These are phyloP conservation scores for Poa annua DNA, from an alignment of 176 grass and related monocot species.

Conservation along the genomic window DNA sequence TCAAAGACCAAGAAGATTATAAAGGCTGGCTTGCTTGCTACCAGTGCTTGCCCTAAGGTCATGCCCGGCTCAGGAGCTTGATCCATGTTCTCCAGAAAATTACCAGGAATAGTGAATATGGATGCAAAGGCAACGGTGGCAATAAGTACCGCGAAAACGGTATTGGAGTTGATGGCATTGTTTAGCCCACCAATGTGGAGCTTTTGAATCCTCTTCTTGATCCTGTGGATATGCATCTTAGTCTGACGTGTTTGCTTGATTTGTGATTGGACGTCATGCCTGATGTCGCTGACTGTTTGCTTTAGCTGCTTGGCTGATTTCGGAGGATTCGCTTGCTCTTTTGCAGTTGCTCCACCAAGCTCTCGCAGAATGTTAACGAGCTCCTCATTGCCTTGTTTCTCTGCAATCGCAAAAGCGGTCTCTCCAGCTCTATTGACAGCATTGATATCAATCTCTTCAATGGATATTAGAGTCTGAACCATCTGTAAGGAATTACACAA, in stretches of 20 bases:
- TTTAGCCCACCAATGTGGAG: conserved; percentile 93
- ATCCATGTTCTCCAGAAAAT: conserved; percentile 40
- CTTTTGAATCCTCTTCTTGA: conserved; percentile 82
- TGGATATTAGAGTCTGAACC: conserved; percentile 67
- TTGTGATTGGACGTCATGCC: conserved; percentile 83
- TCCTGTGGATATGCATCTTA: conserved; percentile 82
- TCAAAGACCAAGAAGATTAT: conserved; percentile 90
- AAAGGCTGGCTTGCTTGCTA: conserved; percentile 72
- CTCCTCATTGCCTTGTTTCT: conserved; percentile 75
- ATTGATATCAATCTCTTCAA: conserved; percentile 78
- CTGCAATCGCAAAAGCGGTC: conserved; percentile 83
- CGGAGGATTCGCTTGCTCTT: conserved; percentile 71
- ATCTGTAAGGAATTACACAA: conserved; percentile 59
- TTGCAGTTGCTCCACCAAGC: conserved; percentile 60
- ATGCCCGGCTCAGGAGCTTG: background rate
- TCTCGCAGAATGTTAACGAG: conserved; percentile 66
- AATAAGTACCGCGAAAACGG: conserved; percentile 90
- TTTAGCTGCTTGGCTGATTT: conserved; percentile 91
- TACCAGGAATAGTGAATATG: conserved; percentile 83
- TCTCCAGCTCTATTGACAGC: conserved; percentile 86
- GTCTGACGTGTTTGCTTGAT: conserved; percentile 90
- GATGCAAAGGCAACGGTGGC: conserved; percentile 94
- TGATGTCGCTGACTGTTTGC: conserved; percentile 95
- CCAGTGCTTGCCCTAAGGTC: conserved; percentile 71
- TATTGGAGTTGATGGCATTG: conserved; percentile 95